Percentiles rank a stretch among this genome's conserved stretches.
Evolutionary conservation across 2,329 filamentous ascomycete genomes (phyloP).

Genomic region (Penicillium fuscoglaucum): DNA sequence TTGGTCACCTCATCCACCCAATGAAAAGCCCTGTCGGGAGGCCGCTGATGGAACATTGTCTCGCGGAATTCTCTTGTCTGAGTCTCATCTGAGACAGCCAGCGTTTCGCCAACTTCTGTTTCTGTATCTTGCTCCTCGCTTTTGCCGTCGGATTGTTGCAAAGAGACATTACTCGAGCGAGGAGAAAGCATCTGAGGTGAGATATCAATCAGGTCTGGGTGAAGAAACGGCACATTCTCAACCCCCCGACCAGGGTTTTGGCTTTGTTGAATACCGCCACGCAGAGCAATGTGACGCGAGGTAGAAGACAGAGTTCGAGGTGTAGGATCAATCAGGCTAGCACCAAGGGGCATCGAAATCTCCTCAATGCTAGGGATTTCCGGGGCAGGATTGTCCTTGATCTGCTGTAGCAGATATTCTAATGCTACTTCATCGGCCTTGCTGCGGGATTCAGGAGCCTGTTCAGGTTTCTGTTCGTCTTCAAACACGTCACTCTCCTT

Average conservation of each 20-base stretch:
- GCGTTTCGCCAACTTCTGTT: neutral
- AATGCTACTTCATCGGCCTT: neutral
- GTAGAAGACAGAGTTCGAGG: neutral
- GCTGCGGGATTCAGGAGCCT: neutral
- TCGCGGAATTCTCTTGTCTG: neutral
- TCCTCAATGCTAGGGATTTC: neutral
- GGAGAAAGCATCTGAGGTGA: neutral
- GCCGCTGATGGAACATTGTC: constrained; percentile 7
- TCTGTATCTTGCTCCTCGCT: neutral
- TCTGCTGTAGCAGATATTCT: neutral
- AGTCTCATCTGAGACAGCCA: neutral
- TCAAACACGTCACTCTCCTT: neutral
- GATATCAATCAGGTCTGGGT: constrained; percentile 7
- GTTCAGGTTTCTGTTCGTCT: neutral
- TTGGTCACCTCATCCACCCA: neutral
- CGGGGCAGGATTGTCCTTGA: neutral
- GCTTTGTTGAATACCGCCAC: neutral
- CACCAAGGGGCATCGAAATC: neutral
- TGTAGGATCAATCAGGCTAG: neutral
- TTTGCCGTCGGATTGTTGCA: neutral
- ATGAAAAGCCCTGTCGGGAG: neutral
- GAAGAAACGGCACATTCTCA: neutral
- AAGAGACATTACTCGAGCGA: neutral
- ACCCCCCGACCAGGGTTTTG: neutral
- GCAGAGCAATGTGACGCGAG: neutral